Evolutionary conservation across 495 filamentous ascomycete genomes (phyloP), one percentile per base, ranked within the genome.

Genomic region (Penicillium bialowiezense): DNA sequence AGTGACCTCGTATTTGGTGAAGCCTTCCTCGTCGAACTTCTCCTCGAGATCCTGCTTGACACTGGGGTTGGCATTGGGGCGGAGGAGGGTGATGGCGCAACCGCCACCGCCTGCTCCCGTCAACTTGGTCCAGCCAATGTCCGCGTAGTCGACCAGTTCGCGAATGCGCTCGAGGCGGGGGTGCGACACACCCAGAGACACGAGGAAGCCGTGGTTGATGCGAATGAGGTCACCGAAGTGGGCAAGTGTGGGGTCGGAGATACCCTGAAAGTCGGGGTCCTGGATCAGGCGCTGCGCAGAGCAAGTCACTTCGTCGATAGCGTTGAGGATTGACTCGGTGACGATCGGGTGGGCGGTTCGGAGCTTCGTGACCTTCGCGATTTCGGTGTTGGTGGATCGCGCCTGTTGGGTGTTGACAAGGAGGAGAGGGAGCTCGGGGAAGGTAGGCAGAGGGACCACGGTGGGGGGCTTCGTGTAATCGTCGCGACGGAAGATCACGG

Each of bases 111-210:
- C 93, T 5, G 91, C 93, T 47, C 93, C 93, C 1, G 93, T 98
- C 39, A 98, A 78, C 63, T 98, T 98, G 5, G 93, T 95, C 90
- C 90, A 97, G 26, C 93, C 93, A 45, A 96, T 86, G n/a, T 88
- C 85, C 26, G 88, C 78, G 50, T 88, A 81, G 55, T 97, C 92
- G 40, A 97, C 88, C 14, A 98, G 75, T 69, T 95, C 92, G 18
- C 93, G 79, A 55, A 98, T 87, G 5, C 92, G 84, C 68, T 98
- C 93, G 40, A 98, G 77, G 28, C 87, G 83, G 12, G 93, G 93
- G 69, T 98, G 93, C 1, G 91, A 96, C 24, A 96, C 92, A 8
- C 93, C 93, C 5, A 98, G 72, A 3, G 90, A 84, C 13, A 89
- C 85, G 13, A 98, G 76, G 33, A 96, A 79, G 40, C 91, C 91